Percentiles rank a stretch among this genome's conserved stretches.
Conservation (phyloP, 2,329 filamentous ascomycete genomes). For the Penicillium sp. region DNA sequence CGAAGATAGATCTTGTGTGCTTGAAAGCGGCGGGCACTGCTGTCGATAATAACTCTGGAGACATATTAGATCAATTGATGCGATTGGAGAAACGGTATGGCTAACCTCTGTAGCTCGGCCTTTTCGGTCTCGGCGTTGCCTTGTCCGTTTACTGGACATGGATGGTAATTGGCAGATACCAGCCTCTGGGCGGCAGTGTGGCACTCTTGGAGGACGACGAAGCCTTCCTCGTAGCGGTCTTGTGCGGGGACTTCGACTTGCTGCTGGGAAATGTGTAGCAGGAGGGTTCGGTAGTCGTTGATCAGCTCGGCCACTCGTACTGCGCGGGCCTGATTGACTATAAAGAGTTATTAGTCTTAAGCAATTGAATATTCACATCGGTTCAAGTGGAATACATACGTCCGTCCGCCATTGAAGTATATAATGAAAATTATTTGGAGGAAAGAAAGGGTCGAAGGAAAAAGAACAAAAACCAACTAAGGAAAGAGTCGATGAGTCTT, state of each 20-base stretch:
- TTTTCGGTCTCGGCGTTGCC: conserved; percentile 55
- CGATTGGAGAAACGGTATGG: background rate
- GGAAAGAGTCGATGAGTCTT: conserved; percentile 3
- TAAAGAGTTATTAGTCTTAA: conserved; percentile 4
- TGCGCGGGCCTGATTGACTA: conserved; percentile 64
- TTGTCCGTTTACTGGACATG: conserved; percentile 41
- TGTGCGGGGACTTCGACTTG: conserved; percentile 52
- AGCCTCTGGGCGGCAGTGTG: conserved; percentile 54
- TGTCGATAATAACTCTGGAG: conserved; percentile 59
- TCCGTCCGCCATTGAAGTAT: conserved; percentile 53
- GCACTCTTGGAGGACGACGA: conserved; percentile 57
- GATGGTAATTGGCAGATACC: conserved; percentile 53
- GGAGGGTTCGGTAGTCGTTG: conserved; percentile 61
- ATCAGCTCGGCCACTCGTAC: conserved; percentile 63
- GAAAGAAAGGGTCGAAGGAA: conserved; percentile 3
- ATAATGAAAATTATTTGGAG: background rate
- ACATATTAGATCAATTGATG: conserved; percentile 15
- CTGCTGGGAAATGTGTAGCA: conserved; percentile 57
- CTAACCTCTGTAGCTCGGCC: conserved; percentile 52
- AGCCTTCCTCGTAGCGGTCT: conserved; percentile 60
- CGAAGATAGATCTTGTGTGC: conserved; percentile 61
- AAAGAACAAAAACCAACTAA: conserved; percentile 3
- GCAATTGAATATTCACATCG: background rate
- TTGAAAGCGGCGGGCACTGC: conserved; percentile 59
- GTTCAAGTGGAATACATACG: conserved; percentile 41